Percentiles rank a stretch among this genome's conserved stretches.
These are phyloP conservation scores for Jaminaea rosea DNA, from an alignment of 1,284 basidiomycete genomes.

Conservation along the genomic window DNA sequence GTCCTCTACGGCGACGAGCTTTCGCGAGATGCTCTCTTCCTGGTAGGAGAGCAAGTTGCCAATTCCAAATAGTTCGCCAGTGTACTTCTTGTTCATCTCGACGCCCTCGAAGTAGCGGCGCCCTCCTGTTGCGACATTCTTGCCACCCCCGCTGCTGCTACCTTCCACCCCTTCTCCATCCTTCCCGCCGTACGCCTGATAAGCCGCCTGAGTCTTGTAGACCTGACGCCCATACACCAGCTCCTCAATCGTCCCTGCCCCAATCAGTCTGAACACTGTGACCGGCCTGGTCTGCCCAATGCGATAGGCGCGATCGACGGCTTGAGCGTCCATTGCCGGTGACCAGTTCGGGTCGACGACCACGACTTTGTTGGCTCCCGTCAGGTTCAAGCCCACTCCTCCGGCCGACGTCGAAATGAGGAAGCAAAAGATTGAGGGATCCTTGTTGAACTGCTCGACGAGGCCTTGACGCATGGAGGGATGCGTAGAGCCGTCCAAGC, in stretches of 20 bases:
- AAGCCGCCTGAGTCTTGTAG: constrained; percentile 82
- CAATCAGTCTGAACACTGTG: constrained; percentile 28
- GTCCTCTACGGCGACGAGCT: no score
- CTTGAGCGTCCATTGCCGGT: constrained; percentile 80
- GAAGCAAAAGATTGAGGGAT: constrained; percentile 65
- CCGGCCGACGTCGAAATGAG: constrained; percentile 70
- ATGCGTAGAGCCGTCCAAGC: constrained; percentile 60
- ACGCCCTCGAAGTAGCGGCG: constrained; percentile 68
- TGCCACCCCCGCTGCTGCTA: no score
- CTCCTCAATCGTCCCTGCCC: constrained; percentile 37
- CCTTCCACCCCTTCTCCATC: no score
- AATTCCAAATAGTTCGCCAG: constrained; percentile 71
- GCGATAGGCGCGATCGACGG: constrained; percentile 67
- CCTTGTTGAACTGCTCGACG: constrained; percentile 70
- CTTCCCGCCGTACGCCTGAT: constrained; percentile 68
- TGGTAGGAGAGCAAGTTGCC: constrained; percentile 74
- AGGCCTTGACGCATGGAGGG: constrained; percentile 50
- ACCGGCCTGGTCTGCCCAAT: constrained; percentile 41
- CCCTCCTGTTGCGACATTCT: constrained; percentile 19
- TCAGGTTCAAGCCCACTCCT: constrained; percentile 76
- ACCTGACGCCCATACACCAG: constrained; percentile 68
- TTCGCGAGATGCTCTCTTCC: no score
- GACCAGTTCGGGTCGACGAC: constrained; percentile 70
- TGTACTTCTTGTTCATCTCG: constrained; percentile 62
- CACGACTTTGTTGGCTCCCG: constrained; percentile 80